Percentiles rank a stretch among this genome's conserved stretches.
Evolutionary conservation across 306 rosid genomes (phyloP).

Genomic region (Vigna hirtella): DNA sequence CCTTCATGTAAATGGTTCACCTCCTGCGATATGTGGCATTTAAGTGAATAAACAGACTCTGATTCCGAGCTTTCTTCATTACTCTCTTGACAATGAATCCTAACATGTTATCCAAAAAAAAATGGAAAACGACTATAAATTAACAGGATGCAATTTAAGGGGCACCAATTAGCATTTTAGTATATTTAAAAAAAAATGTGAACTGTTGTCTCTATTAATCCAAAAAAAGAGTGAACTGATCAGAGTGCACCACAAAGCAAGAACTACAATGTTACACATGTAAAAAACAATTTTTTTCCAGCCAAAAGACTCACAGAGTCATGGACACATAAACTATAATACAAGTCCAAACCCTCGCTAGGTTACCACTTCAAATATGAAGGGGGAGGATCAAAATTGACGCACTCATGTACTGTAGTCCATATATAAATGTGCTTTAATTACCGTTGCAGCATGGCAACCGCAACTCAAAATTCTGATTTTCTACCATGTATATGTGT

Average conservation of each 20-base stretch:
- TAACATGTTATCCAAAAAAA: constrained; percentile 50
- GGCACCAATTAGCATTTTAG: constrained; percentile 25
- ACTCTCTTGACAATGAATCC: constrained; percentile 94
- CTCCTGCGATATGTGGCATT: constrained; percentile 98
- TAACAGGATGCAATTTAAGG: constrained; percentile 22
- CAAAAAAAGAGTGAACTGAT: constrained; percentile 21
- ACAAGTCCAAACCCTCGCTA: neutral
- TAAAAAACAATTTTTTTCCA: neutral
- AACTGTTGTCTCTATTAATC: constrained; percentile 11
- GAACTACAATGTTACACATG: constrained; percentile 4
- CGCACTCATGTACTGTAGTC: neutral
- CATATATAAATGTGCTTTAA: too few species aligned
- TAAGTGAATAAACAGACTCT: constrained; percentile 94
- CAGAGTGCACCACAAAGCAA: constrained; percentile 31
- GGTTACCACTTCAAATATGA: neutral
- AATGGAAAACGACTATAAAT: constrained; percentile 41
- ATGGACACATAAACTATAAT: constrained; percentile 22
- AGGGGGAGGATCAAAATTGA: neutral
- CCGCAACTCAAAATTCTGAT: too few species aligned
- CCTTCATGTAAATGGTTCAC: constrained; percentile 99
- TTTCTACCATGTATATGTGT: too few species aligned
- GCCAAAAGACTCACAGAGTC: neutral
- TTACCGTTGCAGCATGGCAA: too few species aligned
- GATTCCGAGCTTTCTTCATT: constrained; percentile 97
- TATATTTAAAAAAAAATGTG: neutral